Evolutionary conservation across 257 asterid genomes (phyloP).

Genomic region (Lavandula angustifolia): DNA sequence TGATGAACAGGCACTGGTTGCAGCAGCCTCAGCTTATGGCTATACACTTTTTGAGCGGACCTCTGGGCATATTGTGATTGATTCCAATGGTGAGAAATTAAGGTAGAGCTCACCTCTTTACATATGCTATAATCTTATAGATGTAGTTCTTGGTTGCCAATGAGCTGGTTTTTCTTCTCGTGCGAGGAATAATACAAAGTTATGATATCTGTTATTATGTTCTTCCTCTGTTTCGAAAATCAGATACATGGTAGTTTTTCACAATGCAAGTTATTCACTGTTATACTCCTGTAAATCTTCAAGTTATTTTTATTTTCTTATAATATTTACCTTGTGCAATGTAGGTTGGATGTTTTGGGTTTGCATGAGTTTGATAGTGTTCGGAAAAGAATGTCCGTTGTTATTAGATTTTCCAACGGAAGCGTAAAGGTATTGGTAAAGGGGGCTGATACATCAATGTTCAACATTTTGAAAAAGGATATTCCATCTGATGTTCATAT

Average conservation of each 20-base stretch:
- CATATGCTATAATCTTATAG: slow-evolving; percentile 7
- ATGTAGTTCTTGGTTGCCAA: slow-evolving; percentile 25
- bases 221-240: slow-evolving; percentile 20
- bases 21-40: slow-evolving; percentile 95
- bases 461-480: slow-evolving; percentile 64
- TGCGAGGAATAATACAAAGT: slow-evolving; percentile 2
- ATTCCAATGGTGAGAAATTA: slow-evolving; percentile 89
- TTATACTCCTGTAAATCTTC: slow-evolving; percentile 8
- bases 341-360: slow-evolving; percentile 98
- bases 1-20: slow-evolving; percentile 92
- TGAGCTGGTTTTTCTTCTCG: slow-evolving; percentile 20
- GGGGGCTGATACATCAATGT: slow-evolving; percentile 95
- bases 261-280: background rate
- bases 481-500: slow-evolving; percentile 46
- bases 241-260: slow-evolving; percentile 3
- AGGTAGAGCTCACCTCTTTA: slow-evolving; percentile 65
- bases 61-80: slow-evolving; percentile 90
- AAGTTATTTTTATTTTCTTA: slow-evolving; percentile 16
- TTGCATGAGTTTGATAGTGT: slow-evolving; percentile 98
- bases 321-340: slow-evolving; percentile 28
- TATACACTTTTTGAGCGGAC: slow-evolving; percentile 94
- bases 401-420: slow-evolving; percentile 76
- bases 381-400: slow-evolving; percentile 97
- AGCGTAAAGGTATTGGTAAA: slow-evolving; percentile 88
- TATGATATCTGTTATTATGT: slow-evolving; percentile 9